Percentiles rank a stretch among this genome's conserved stretches.
Evolutionary conservation across 2,329 filamentous ascomycete genomes (phyloP).

Genomic region (Aspergillus pseudoviridinutans): DNA sequence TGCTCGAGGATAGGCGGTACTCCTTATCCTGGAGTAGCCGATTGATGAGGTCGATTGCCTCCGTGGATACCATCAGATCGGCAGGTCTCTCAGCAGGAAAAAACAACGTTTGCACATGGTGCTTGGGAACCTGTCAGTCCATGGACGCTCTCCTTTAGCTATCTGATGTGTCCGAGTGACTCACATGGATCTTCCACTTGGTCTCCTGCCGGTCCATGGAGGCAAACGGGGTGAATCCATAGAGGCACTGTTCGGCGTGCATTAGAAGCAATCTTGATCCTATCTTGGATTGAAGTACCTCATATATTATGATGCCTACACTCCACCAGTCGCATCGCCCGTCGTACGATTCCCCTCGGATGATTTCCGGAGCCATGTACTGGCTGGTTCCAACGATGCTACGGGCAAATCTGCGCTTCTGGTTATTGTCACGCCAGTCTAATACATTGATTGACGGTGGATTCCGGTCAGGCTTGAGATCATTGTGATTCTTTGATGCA

Average conservation of each 20-base stretch:
- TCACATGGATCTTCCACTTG: conserved; percentile 77
- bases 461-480: conserved; percentile 31
- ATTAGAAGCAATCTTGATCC: conserved; percentile 1
- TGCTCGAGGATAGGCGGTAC: conserved; percentile 68
- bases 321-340: conserved; percentile 97
- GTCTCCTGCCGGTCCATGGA: conserved; percentile 77
- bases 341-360: conserved; percentile 77
- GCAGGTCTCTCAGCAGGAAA: conserved; percentile 61
- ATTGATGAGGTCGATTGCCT: conserved; percentile 73
- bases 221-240: conserved; percentile 86
- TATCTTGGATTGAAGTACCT: conserved; percentile 44
- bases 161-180: conserved; percentile 23
- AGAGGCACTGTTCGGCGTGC: conserved; percentile 61
- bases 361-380: conserved; percentile 96
- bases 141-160: not conserved
- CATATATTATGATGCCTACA: conserved; percentile 87
- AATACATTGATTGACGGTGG: conserved; percentile 52
- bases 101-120: conserved; percentile 64
- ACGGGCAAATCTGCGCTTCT: conserved; percentile 69
- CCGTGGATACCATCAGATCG: conserved; percentile 58
- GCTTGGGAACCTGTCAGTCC: conserved; percentile 44
- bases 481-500: conserved; percentile 19
- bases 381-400: conserved; percentile 94
- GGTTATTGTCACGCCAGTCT: conserved; percentile 65
- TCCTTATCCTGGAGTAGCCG: conserved; percentile 71